Conservation (phyloP, 2,329 filamentous ascomycete genomes). For the Talaromyces sp. region DNA sequence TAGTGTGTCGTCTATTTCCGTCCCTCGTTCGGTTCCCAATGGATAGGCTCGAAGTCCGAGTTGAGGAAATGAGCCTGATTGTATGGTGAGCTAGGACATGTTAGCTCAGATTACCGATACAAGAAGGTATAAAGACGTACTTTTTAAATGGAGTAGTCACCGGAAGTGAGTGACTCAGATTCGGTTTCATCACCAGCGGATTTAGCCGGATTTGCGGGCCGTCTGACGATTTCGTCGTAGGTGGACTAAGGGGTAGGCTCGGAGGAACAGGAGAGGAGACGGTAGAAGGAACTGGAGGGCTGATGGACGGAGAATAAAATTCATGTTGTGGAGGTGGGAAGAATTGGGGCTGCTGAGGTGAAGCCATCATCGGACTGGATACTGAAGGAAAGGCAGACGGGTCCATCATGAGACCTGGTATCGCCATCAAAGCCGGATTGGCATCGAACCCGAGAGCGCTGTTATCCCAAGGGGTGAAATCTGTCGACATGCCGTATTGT, state of each 20-base stretch:
- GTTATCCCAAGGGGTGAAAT: slow-evolving; percentile 40
- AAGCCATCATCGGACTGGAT: slow-evolving; percentile 33
- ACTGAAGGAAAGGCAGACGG: slow-evolving; percentile 30
- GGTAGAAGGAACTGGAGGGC: slow-evolving; percentile 23
- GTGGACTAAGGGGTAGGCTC: slow-evolving; percentile 33
- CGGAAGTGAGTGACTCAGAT: slow-evolving; percentile 41
- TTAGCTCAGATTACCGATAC: background rate
- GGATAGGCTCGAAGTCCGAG: slow-evolving; percentile 46
- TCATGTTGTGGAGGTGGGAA: slow-evolving; percentile 33
- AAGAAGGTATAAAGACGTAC: slow-evolving; percentile 27
- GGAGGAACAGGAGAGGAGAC: slow-evolving; percentile 32
- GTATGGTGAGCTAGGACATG: slow-evolving; percentile 39
- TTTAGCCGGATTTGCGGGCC: slow-evolving; percentile 45
- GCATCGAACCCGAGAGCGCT: slow-evolving; percentile 41
- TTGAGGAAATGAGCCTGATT: slow-evolving; percentile 50
- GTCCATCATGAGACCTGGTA: slow-evolving; percentile 42
- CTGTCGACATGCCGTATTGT: slow-evolving; percentile 42
- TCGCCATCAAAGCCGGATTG: slow-evolving; percentile 42
- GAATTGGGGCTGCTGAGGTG: slow-evolving; percentile 30
- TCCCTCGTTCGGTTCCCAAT: slow-evolving; percentile 45
- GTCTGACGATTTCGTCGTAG: slow-evolving; percentile 36
- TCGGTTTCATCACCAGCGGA: slow-evolving; percentile 42
- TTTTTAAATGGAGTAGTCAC: slow-evolving; percentile 45
- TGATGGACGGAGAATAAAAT: slow-evolving; percentile 29
- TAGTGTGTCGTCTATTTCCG: slow-evolving; percentile 27